These are phyloP conservation scores for Lentinula lateritia DNA, from an alignment of 768 basidiomycete species.

Conservation along the genomic window DNA sequence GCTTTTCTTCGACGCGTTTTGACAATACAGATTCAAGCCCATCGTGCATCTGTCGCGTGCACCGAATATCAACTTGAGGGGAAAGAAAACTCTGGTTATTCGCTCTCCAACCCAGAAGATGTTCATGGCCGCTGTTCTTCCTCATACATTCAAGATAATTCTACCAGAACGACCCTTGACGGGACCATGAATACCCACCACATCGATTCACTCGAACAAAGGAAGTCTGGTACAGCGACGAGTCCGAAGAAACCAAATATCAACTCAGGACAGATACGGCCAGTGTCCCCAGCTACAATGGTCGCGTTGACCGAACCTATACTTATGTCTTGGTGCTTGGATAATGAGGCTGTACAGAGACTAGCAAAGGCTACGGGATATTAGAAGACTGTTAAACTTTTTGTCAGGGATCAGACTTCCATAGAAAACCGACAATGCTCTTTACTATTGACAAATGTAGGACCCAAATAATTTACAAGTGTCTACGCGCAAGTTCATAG, in stretches of 20 bases:
- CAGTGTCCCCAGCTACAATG: not conserved
- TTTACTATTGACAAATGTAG: not conserved
- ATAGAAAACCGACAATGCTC: no score
- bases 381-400: not conserved
- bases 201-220: not conserved
- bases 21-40: not conserved
- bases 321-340: slow-evolving; percentile 1
- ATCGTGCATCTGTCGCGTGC: not conserved
- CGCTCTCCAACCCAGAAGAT: not conserved
- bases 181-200: not conserved
- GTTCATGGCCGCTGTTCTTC: not conserved
- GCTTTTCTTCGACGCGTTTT: not conserved
- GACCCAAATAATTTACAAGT: not conserved
- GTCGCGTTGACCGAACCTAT: not conserved
- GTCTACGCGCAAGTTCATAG: not conserved
- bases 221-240: not conserved
- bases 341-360: not conserved
- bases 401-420: no score
- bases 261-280: not conserved
- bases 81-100: not conserved
- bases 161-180: not conserved
- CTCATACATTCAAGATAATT: not conserved
- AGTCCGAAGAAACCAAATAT: not conserved
- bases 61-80: not conserved
- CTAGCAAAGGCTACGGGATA: not conserved